phyloP scores from a whole-genome alignment of 2,329 filamentous ascomycete genomes.

The Epichloe elymi region DNA sequence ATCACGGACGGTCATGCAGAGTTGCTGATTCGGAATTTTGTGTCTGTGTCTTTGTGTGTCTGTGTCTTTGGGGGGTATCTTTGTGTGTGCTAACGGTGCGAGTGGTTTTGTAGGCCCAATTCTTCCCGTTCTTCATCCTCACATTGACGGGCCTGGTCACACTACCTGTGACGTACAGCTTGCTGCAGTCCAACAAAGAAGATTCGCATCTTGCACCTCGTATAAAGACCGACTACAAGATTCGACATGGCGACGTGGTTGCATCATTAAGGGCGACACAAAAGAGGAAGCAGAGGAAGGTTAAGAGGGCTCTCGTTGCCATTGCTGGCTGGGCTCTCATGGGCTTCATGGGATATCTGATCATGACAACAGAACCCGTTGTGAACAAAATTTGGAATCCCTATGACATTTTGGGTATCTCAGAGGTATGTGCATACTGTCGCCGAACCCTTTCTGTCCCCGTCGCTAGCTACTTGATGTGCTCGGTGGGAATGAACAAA shows the following conservation, averaged over 20 bases:
- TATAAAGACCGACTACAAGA: constrained; percentile 70
- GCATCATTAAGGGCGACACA: constrained; percentile 72
- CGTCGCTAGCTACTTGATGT: not conserved
- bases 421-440: constrained; percentile 41
- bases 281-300: constrained; percentile 75
- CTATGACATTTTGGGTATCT: constrained; percentile 82
- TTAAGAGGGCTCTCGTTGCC: constrained; percentile 72
- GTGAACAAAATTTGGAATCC: constrained; percentile 83
- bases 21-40: not conserved
- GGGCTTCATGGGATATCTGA: constrained; percentile 84
- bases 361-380: constrained; percentile 60
- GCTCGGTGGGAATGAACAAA: not conserved
- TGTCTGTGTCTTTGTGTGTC: not conserved
- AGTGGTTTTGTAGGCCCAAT: constrained; percentile 54
- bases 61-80: not conserved
- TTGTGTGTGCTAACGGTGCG: constrained; percentile 2
- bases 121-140: constrained; percentile 98
- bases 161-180: constrained; percentile 76
- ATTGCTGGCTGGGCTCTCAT: constrained; percentile 71
- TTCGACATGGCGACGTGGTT: constrained; percentile 73
- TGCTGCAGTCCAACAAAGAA: constrained; percentile 65
- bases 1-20: not conserved
- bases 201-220: constrained; percentile 69
- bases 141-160: constrained; percentile 81
- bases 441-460: not conserved